These are phyloP conservation scores for Kuraishia cidri DNA, from an alignment of 805 yeast genomes.

Conservation along the genomic window DNA sequence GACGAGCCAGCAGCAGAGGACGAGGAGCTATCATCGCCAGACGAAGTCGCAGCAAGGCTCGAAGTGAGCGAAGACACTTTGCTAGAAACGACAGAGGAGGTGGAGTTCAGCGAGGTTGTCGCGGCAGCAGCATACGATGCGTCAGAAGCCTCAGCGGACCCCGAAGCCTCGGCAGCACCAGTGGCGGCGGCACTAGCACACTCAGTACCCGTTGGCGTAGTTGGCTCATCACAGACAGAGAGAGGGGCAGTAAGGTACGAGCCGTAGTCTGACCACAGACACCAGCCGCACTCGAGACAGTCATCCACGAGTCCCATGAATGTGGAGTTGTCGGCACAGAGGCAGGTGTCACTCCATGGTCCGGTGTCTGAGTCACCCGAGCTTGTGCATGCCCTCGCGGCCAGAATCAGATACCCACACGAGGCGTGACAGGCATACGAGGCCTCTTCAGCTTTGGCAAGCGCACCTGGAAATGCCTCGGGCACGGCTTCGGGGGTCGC, in stretches of 20 bases:
- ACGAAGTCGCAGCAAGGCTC: constrained; percentile 4
- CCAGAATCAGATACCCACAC: constrained; percentile 23
- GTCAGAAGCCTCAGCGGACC: constrained; percentile 6
- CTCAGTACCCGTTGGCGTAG: constrained; percentile 27
- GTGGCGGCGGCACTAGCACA: constrained; percentile 11
- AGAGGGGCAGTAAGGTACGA: constrained; percentile 18
- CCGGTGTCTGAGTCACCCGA: constrained; percentile 11
- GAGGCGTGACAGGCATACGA: constrained; percentile 21
- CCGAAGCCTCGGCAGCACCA: constrained; percentile 6
- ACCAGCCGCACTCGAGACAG: constrained; percentile 32
- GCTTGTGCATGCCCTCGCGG: constrained; percentile 18
- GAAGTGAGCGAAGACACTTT: constrained; percentile 5
- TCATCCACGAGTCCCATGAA: constrained; percentile 17
- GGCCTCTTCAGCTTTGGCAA: constrained; percentile 20
- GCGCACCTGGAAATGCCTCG: constrained; percentile 18
- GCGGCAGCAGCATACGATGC: constrained; percentile 7
- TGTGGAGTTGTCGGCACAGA: constrained; percentile 18
- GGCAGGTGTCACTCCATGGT: constrained; percentile 20
- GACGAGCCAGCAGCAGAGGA: constrained; percentile 1
- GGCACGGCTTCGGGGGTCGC: constrained; percentile 18
- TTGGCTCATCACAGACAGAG: constrained; percentile 19
- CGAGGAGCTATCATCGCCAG: constrained; percentile 1
- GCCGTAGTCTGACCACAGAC: constrained; percentile 27
- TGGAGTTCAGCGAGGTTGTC: constrained; percentile 8
- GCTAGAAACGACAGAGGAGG: constrained; percentile 1